These are phyloP conservation scores for Neospora caninum DNA, from an alignment of 169 alveolate genomes.

Conservation along the genomic window DNA sequence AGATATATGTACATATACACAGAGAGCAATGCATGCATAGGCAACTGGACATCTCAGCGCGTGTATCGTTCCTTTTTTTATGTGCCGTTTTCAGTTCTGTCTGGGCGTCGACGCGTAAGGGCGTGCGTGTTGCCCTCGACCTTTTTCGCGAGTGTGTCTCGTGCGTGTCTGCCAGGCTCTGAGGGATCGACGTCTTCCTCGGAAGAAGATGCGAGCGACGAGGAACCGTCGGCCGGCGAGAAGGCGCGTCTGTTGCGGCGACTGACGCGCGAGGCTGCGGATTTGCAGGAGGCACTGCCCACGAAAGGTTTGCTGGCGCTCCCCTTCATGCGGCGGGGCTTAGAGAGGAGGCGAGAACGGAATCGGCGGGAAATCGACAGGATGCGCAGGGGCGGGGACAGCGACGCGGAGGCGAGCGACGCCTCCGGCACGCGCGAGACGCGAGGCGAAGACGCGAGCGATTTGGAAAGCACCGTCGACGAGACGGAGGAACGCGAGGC, in stretches of 20 bases:
- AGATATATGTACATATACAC: not conserved
- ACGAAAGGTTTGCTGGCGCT: conserved; percentile 51
- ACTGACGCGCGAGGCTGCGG: not conserved
- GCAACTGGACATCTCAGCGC: no score
- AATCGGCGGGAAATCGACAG: not conserved
- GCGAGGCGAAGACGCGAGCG: not conserved
- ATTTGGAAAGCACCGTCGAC: not conserved
- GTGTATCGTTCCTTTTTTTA: no score
- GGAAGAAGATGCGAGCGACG: not conserved
- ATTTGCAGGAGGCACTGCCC: conserved; percentile 30
- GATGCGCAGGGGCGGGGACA: not conserved
- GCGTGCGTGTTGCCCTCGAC: no score
- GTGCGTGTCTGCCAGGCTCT: not conserved
- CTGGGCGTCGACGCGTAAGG: no score
- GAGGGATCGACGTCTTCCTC: not conserved
- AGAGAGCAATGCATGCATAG: not conserved
- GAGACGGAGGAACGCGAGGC: not conserved
- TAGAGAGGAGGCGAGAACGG: conserved; percentile 56
- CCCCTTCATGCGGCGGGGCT: conserved; percentile 45
- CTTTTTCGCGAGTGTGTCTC: not conserved
- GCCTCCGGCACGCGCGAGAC: not conserved
- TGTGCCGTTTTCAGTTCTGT: no score
- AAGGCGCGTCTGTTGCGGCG: not conserved
- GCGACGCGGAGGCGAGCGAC: not conserved
- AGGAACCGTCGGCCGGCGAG: not conserved